Evolutionary conservation across 176 grass and related monocot species (phyloP).

Genomic region (Dendrocalamus sinicus): DNA sequence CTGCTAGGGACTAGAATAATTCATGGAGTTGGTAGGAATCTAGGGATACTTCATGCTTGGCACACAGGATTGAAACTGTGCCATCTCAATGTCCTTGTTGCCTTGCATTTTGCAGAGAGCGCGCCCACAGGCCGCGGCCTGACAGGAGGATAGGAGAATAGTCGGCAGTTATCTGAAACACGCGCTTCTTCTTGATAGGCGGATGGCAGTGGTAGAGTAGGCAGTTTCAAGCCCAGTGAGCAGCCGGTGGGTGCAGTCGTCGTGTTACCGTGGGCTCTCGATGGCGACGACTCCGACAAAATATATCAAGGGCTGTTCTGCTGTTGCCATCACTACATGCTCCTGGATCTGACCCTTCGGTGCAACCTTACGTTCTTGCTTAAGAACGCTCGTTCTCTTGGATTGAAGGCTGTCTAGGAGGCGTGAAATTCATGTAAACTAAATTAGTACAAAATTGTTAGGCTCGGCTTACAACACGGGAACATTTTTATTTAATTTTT

Average conservation of each 20-base stretch:
- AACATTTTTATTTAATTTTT: no score
- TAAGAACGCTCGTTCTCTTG: neutral
- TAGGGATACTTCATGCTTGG: conserved; percentile 26
- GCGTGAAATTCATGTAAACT: neutral
- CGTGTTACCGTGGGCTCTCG: conserved; percentile 43
- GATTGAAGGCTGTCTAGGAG: neutral
- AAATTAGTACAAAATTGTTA: neutral
- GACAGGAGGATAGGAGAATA: neutral
- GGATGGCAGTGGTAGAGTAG: neutral
- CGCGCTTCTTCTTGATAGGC: conserved; percentile 10
- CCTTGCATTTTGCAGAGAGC: neutral
- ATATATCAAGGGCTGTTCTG: conserved; percentile 8
- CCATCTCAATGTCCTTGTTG: neutral
- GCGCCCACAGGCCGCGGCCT: conserved; percentile 31
- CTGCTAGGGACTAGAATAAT: neutral
- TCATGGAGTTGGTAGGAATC: neutral
- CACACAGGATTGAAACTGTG: conserved; percentile 49
- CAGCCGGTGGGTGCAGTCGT: conserved; percentile 33
- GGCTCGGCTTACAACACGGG: no score
- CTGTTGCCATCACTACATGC: conserved; percentile 12
- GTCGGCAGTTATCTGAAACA: neutral
- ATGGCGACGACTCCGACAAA: neutral
- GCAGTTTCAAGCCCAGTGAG: conserved; percentile 11
- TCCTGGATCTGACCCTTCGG: neutral
- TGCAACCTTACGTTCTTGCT: neutral